Evolutionary conservation across 192 early-diverging fungal genomes (phyloP).

Genomic region (Linnemannia zychae): DNA sequence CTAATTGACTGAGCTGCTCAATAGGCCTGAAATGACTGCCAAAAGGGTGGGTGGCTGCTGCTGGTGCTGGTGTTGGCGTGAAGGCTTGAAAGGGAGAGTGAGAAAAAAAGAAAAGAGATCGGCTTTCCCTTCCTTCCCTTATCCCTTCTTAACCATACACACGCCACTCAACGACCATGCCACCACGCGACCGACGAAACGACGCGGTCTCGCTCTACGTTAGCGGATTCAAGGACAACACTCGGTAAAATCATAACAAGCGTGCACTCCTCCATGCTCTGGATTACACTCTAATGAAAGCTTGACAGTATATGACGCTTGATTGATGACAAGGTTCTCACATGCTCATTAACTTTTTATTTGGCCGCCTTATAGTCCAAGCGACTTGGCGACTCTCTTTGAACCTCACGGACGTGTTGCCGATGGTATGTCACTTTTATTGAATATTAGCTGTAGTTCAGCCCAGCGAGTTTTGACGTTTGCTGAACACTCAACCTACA

Average conservation of each 20-base stretch:
- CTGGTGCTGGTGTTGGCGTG: too few species aligned
- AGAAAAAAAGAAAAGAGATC: neutral
- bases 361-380: slow-evolving; percentile 23
- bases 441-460: neutral
- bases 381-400: slow-evolving; percentile 47
- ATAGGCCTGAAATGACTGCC: neutral
- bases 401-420: slow-evolving; percentile 39
- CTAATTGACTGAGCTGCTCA: neutral
- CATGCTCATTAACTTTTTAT: neutral
- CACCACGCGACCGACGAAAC: slow-evolving; percentile 53
- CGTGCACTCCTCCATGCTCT: too few species aligned
- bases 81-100: neutral
- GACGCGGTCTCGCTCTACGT: slow-evolving; percentile 48
- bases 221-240: slow-evolving; percentile 54
- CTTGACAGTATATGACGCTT: neutral
- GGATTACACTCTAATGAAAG: too few species aligned
- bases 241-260: slow-evolving; percentile 27
- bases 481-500: neutral
- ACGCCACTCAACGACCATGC: slow-evolving; percentile 26
- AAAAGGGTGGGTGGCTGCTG: neutral
- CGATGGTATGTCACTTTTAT: slow-evolving; percentile 27
- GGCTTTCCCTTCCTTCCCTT: neutral
- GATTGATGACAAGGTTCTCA: neutral
- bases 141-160: neutral
- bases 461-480: neutral